Conservation (phyloP, 1,139 yeast species). For the Nakaseomyces sp. region DNA sequence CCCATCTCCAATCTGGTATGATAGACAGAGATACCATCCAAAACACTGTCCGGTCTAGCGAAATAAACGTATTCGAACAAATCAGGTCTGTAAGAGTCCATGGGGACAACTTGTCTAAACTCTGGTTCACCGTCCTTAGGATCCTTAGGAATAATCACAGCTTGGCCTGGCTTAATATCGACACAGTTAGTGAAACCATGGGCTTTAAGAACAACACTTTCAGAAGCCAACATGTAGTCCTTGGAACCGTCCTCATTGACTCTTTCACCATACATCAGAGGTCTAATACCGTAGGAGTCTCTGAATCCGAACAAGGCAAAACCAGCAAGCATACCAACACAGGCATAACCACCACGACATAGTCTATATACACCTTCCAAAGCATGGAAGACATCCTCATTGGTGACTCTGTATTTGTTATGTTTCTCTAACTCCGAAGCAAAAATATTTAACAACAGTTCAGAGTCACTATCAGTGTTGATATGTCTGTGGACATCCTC, state of each 20-base stretch:
- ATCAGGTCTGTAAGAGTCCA: conserved; percentile 80
- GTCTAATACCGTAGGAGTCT: conserved; percentile 95
- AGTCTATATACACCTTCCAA: conserved; percentile 68
- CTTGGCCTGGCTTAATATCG: conserved; percentile 91
- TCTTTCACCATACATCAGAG: conserved; percentile 79
- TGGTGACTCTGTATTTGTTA: conserved; percentile 88
- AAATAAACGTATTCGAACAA: conserved; percentile 95
- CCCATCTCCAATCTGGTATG: conserved; percentile 95
- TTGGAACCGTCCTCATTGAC: conserved; percentile 52
- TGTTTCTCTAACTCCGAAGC: conserved; percentile 88
- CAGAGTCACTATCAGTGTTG: conserved; percentile 94
- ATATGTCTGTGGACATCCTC: conserved; percentile 94
- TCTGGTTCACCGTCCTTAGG: conserved; percentile 51
- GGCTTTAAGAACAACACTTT: conserved; percentile 91
- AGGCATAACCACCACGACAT: conserved; percentile 93
- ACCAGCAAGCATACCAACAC: conserved; percentile 92
- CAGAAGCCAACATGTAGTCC: conserved; percentile 94
- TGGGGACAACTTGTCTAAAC: conserved; percentile 78
- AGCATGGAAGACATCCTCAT: conserved; percentile 80
- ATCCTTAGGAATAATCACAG: conserved; percentile 79
- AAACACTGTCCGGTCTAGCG: conserved; percentile 93
- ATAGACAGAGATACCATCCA: conserved; percentile 93
- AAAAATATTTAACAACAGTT: conserved; percentile 76
- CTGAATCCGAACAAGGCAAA: conserved; percentile 92
- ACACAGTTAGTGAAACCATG: conserved; percentile 74